These are phyloP conservation scores for Hibiscus trionum DNA, from an alignment of 345 rosid species.

Conservation along the genomic window DNA sequence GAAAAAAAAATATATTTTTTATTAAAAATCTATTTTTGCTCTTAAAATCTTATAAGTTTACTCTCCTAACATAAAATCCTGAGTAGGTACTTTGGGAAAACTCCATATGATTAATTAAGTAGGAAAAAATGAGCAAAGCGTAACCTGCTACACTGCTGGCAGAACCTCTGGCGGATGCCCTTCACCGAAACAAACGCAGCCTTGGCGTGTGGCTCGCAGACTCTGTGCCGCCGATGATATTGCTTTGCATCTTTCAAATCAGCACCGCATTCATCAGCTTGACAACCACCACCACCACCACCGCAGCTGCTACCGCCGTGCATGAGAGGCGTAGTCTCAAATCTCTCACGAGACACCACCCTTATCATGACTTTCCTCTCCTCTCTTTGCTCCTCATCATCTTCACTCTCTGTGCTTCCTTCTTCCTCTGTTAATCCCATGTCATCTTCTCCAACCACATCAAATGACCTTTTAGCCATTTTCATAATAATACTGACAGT, in stretches of 20 bases:
- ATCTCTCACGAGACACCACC: constrained; percentile 12
- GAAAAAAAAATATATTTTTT: too few species aligned
- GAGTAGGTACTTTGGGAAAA: too few species aligned
- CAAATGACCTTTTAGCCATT: constrained; percentile 9
- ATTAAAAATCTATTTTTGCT: too few species aligned
- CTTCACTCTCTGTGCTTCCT: background rate
- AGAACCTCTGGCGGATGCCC: constrained; percentile 14
- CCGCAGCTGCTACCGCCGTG: background rate
- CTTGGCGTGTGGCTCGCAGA: constrained; percentile 17
- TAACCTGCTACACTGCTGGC: constrained; percentile 18
- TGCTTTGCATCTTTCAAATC: constrained; percentile 7
- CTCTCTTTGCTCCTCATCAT: background rate
- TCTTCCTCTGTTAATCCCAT: background rate
- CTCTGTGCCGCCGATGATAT: constrained; percentile 16
- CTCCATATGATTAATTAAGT: too few species aligned
- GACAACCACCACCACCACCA: constrained; percentile 5
- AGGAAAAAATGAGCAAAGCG: background rate
- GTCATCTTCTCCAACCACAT: background rate
- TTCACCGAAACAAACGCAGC: constrained; percentile 11
- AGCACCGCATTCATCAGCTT: constrained; percentile 18
- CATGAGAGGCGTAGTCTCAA: background rate
- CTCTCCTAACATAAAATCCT: too few species aligned
- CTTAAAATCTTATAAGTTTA: too few species aligned
- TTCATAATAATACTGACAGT: background rate
- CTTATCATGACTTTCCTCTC: constrained; percentile 11